A percentile compares a stretch with the other conserved stretches of the same genome.
These are phyloP conservation scores for Candida tammaniensis DNA, from an alignment of 805 yeast species.

Conservation along the genomic window DNA sequence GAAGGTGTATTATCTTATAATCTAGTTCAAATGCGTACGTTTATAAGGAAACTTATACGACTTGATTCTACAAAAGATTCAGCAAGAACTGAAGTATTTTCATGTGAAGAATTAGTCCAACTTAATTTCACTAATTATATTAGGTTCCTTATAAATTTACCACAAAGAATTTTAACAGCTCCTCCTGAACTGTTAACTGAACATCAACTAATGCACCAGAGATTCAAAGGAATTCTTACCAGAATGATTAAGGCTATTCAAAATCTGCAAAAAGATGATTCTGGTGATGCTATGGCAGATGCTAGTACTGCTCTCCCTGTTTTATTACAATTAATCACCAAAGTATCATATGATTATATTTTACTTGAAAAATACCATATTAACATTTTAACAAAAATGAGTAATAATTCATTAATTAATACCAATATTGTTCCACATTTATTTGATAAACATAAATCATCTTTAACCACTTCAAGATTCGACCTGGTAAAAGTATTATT, in stretches of 20 bases:
- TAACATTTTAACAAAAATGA: conserved; percentile 33
- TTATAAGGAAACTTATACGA: conserved; percentile 25
- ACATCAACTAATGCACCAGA: conserved; percentile 24
- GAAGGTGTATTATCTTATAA: conserved; percentile 32
- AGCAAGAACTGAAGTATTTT: conserved; percentile 10
- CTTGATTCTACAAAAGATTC: conserved; percentile 7
- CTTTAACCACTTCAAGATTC: conserved; percentile 8
- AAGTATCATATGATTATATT: conserved; percentile 36
- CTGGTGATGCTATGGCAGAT: conserved; percentile 18
- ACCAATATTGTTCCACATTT: conserved; percentile 20
- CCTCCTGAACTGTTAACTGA: conserved; percentile 18
- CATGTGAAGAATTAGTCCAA: conserved; percentile 37
- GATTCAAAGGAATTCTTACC: conserved; percentile 24
- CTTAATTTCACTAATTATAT: conserved; percentile 36
- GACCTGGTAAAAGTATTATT: conserved; percentile 26
- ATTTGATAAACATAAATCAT: conserved; percentile 20
- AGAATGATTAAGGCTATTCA: conserved; percentile 26
- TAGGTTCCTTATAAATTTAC: conserved; percentile 31
- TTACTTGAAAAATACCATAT: conserved; percentile 38
- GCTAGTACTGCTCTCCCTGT: conserved; percentile 14
- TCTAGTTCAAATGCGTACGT: conserved; percentile 23
- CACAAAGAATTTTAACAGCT: conserved; percentile 15
- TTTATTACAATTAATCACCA: conserved; percentile 30
- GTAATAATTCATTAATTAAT: conserved; percentile 31
- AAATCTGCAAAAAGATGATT: conserved; percentile 25